Percentiles rank a stretch among this genome's conserved stretches.
These are phyloP conservation scores for Collybiopsis confluens DNA, from an alignment of 768 basidiomycete species.

Conservation along the genomic window DNA sequence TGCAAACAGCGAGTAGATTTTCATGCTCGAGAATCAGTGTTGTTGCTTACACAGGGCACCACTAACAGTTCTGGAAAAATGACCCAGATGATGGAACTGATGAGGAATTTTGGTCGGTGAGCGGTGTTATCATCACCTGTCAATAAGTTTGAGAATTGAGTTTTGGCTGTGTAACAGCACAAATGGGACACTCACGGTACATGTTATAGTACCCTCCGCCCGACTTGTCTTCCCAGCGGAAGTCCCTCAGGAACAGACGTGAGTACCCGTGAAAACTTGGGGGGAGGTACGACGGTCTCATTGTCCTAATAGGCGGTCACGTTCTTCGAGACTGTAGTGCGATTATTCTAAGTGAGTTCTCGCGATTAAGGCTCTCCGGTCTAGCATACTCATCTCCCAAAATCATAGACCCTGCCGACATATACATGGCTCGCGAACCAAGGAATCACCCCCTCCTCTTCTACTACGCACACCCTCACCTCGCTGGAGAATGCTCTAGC, in stretches of 20 bases:
- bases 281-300: neutral
- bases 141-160: too few species aligned
- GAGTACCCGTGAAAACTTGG: slow-evolving; percentile 1
- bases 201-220: slow-evolving; percentile 53
- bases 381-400: neutral
- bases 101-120: slow-evolving; percentile 67
- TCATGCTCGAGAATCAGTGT: slow-evolving; percentile 19
- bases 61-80: slow-evolving; percentile 58
- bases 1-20: too few species aligned
- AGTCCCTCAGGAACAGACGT: slow-evolving; percentile 61
- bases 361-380: too few species aligned
- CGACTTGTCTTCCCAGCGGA: slow-evolving; percentile 56
- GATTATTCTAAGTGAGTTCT: slow-evolving; percentile 55
- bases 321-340: slow-evolving; percentile 58
- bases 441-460: slow-evolving; percentile 67
- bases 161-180: too few species aligned
- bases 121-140: slow-evolving; percentile 12
- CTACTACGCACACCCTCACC: slow-evolving; percentile 53
- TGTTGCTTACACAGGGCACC: too few species aligned
- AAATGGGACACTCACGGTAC: slow-evolving; percentile 51
- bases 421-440: slow-evolving; percentile 62
- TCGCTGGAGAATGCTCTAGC: slow-evolving; percentile 51
- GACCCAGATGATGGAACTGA: slow-evolving; percentile 42
- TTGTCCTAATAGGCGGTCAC: slow-evolving; percentile 49
- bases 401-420: slow-evolving; percentile 59